phyloP scores from a whole-genome alignment of 2,329 filamentous ascomycete species.

The Calonectria henricotiae region DNA sequence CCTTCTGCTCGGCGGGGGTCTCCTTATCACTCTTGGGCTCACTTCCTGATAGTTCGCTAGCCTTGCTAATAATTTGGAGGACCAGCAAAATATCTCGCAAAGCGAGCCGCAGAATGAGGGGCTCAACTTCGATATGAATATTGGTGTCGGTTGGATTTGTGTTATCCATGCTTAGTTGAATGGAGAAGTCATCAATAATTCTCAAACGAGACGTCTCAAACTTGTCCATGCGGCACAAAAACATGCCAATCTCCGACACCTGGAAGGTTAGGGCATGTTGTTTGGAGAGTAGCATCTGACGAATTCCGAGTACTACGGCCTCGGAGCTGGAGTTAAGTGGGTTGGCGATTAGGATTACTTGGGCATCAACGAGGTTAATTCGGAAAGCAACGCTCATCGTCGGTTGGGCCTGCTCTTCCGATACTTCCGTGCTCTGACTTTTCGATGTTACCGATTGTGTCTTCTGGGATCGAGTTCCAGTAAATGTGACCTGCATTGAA shows the following conservation, averaged over 20 bases:
- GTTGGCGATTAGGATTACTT: constrained; percentile 96
- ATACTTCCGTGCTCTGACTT: constrained; percentile 44
- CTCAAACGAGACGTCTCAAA: constrained; percentile 92
- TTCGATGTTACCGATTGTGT: constrained; percentile 52
- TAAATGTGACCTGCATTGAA: constrained; percentile 68
- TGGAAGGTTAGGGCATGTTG: constrained; percentile 96
- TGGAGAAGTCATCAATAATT: constrained; percentile 96
- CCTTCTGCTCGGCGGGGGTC: constrained; percentile 68
- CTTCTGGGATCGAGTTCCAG: constrained; percentile 57
- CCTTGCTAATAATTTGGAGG: constrained; percentile 92
- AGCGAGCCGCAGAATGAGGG: constrained; percentile 90
- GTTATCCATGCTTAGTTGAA: constrained; percentile 89
- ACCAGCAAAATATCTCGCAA: constrained; percentile 95
- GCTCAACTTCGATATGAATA: constrained; percentile 91
- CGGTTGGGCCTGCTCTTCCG: constrained; percentile 46
- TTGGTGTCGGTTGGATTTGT: constrained; percentile 77
- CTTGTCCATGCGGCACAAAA: constrained; percentile 97
- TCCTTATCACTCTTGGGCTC: constrained; percentile 65
- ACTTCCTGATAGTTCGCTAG: constrained; percentile 86
- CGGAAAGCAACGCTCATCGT: constrained; percentile 87
- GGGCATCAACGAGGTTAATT: constrained; percentile 95
- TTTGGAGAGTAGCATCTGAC: constrained; percentile 92
- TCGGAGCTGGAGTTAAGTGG: constrained; percentile 92
- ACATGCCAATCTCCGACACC: constrained; percentile 96
- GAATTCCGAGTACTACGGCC: constrained; percentile 94